Evolutionary conservation across 1,284 basidiomycete genomes (phyloP).

Genomic region (Boletellus deceptivus): DNA sequence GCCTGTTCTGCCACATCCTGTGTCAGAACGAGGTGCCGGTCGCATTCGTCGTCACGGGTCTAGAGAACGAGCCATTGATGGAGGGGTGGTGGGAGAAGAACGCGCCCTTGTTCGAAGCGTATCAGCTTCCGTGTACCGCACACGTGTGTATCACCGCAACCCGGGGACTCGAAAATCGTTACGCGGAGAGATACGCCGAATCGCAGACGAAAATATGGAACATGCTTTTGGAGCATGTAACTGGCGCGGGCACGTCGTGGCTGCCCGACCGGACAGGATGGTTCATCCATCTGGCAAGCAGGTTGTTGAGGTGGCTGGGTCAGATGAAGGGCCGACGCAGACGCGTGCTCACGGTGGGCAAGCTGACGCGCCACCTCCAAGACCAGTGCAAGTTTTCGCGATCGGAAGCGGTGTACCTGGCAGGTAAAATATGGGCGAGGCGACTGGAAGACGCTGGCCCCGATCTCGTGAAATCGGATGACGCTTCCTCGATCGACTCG

Average conservation of each 20-base stretch:
- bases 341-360: slow-evolving; percentile 16
- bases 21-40: slow-evolving; percentile 35
- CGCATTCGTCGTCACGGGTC: slow-evolving; percentile 35
- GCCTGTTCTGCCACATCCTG: slow-evolving; percentile 32
- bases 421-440: slow-evolving; percentile 23
- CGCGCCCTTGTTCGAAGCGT: slow-evolving; percentile 11
- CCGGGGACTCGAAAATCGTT: slow-evolving; percentile 12
- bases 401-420: slow-evolving; percentile 23
- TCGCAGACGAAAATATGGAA: slow-evolving; percentile 17
- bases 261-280: slow-evolving; percentile 22
- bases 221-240: slow-evolving; percentile 25
- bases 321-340: slow-evolving; percentile 12
- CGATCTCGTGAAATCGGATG: slow-evolving; percentile 25
- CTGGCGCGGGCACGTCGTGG: slow-evolving; percentile 20
- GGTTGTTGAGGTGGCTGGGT: slow-evolving; percentile 18
- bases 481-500: slow-evolving; percentile 19
- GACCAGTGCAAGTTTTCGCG: slow-evolving; percentile 22
- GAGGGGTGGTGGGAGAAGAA: slow-evolving; percentile 26
- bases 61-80: slow-evolving; percentile 33
- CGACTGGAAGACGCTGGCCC: slow-evolving; percentile 21
- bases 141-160: slow-evolving; percentile 28
- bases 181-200: slow-evolving; percentile 17
- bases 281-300: slow-evolving; percentile 27
- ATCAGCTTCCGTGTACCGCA: slow-evolving; percentile 17
- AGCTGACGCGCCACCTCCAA: slow-evolving; percentile 24